These are phyloP conservation scores for Clonostachys solani DNA, from an alignment of 2,329 filamentous ascomycete species.

Conservation along the genomic window DNA sequence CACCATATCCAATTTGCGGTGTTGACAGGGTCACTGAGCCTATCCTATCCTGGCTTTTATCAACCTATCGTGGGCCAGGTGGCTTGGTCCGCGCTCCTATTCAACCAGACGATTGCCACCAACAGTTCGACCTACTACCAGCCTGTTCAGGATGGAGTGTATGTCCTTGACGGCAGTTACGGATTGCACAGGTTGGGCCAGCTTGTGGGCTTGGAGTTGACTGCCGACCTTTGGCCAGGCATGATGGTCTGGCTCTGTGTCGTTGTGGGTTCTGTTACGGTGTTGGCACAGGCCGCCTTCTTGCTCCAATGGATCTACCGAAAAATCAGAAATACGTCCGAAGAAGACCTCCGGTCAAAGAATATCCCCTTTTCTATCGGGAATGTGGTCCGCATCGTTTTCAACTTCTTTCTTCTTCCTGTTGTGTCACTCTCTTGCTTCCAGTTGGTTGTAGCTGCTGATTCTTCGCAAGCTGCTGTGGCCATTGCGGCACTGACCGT, in stretches of 20 bases:
- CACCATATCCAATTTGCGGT: constrained; percentile 95
- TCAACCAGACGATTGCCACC: constrained; percentile 85
- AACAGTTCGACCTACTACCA: constrained; percentile 60
- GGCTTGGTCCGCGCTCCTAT: constrained; percentile 87
- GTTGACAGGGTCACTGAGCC: constrained; percentile 78
- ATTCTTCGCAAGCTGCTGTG: constrained; percentile 67
- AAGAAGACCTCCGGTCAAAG: constrained; percentile 86
- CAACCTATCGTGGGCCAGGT: constrained; percentile 86
- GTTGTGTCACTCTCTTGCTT: constrained; percentile 85
- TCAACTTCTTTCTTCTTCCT: constrained; percentile 89
- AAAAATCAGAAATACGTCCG: constrained; percentile 63
- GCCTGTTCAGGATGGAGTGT: constrained; percentile 79
- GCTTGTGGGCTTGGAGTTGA: constrained; percentile 72
- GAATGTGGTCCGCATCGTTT: constrained; percentile 78
- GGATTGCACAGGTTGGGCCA: constrained; percentile 78
- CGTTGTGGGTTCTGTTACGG: constrained; percentile 63
- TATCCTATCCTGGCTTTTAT: constrained; percentile 91
- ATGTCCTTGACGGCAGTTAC: constrained; percentile 71
- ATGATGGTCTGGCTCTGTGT: constrained; percentile 89
- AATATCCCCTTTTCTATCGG: constrained; percentile 84
- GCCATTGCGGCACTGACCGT: constrained; percentile 73
- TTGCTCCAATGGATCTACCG: constrained; percentile 72
- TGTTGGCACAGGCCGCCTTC: constrained; percentile 75
- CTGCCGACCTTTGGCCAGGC: constrained; percentile 84
- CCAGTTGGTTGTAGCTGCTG: constrained; percentile 73